Conservation (phyloP, 768 basidiomycete species). For the Suillus subalutaceus region DNA sequence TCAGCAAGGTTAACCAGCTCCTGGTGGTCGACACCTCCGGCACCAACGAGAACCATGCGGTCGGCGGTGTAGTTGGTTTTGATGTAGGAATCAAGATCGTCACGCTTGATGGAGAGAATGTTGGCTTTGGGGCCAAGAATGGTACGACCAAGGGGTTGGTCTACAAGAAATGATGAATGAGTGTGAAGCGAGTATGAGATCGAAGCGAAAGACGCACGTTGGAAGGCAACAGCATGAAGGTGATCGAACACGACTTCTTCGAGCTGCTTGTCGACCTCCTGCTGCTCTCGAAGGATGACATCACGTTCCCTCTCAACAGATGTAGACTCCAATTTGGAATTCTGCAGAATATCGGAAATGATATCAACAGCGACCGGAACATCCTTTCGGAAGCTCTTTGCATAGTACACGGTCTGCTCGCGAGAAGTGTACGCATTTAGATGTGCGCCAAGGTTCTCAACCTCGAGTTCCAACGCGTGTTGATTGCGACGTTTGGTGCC, state of each 20-base stretch:
- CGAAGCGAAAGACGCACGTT: slow-evolving; percentile 57
- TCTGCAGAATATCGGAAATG: slow-evolving; percentile 97
- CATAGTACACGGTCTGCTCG: slow-evolving; percentile 99
- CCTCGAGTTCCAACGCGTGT: slow-evolving; percentile 91
- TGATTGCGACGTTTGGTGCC: slow-evolving; percentile 90
- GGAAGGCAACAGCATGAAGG: slow-evolving; percentile 94
- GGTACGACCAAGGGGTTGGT: slow-evolving; percentile 93
- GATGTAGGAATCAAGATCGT: slow-evolving; percentile 90
- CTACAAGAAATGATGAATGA: slow-evolving; percentile 42
- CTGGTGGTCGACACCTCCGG: slow-evolving; percentile 91
- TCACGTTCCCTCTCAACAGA: slow-evolving; percentile 96
- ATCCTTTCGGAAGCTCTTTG: slow-evolving; percentile 97
- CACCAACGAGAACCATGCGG: slow-evolving; percentile 98
- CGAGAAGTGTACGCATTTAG: slow-evolving; percentile 98
- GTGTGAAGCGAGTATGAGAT: neutral
- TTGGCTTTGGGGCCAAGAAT: slow-evolving; percentile 97
- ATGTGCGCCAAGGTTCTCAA: slow-evolving; percentile 97
- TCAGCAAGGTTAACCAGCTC: slow-evolving; percentile 95
- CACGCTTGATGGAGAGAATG: slow-evolving; percentile 92
- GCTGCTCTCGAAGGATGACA: slow-evolving; percentile 95
- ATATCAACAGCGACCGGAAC: slow-evolving; percentile 91
- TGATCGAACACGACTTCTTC: slow-evolving; percentile 99
- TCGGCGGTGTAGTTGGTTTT: slow-evolving; percentile 98
- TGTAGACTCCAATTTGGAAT: slow-evolving; percentile 84
- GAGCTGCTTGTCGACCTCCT: slow-evolving; percentile 98